Evolutionary conservation across 2,329 filamentous ascomycete genomes (phyloP).

Genomic region (Didymella keratinophila): DNA sequence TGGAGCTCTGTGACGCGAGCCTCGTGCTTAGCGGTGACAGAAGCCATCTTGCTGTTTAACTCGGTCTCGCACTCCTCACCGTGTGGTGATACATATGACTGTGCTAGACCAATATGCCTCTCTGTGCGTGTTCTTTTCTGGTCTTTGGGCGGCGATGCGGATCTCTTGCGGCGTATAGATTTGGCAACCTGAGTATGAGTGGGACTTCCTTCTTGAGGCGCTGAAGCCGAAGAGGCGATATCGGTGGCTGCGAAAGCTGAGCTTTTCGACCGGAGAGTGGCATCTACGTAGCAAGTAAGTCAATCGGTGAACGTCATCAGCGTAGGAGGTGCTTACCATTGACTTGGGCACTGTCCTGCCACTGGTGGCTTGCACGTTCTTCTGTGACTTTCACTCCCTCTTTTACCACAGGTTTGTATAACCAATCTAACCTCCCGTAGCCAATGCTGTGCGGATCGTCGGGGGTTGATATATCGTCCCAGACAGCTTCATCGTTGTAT

Average conservation of each 20-base stretch:
- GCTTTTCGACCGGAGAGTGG: neutral
- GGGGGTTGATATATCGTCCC: too few species aligned
- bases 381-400: too few species aligned
- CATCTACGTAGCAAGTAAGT: neutral
- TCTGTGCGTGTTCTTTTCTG: neutral
- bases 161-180: neutral
- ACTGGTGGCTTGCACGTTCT: too few species aligned
- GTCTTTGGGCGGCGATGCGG: neutral
- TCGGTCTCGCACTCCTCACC: constrained; percentile 46
- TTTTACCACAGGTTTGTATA: too few species aligned
- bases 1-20: constrained; percentile 37
- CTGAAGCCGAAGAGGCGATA: neutral
- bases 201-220: neutral
- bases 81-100: neutral
- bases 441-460: too few species aligned
- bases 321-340: neutral
- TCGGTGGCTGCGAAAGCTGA: neutral
- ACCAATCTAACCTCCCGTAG: too few species aligned
- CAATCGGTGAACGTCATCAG: neutral
- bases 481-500: too few species aligned
- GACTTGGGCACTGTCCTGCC: neutral
- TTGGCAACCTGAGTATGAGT: neutral
- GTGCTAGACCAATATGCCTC: neutral
- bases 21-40: constrained; percentile 28
- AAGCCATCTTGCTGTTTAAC: constrained; percentile 40